phyloP scores from a whole-genome alignment of 2,329 filamentous ascomycete species.

The Exophiala sp. region DNA sequence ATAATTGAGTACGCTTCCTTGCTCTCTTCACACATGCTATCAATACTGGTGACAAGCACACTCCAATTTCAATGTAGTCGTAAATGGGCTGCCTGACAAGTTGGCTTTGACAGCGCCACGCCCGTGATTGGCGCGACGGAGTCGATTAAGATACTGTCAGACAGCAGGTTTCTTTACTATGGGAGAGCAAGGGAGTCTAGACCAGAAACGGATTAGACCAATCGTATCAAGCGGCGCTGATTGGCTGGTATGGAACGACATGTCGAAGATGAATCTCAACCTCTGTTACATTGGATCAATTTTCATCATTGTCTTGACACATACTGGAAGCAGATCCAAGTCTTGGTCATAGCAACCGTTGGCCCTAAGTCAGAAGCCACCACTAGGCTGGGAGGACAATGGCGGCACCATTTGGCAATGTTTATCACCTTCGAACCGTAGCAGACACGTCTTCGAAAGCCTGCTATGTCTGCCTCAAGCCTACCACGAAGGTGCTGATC shows the following conservation, averaged over 20 bases:
- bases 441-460: constrained; percentile 75
- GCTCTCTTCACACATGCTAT: no score
- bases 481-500: constrained; percentile 77
- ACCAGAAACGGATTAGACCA: not conserved
- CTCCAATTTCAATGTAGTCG: no score
- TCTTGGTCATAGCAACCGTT: no score
- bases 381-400: constrained; percentile 1
- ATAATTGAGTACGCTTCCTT: no score
- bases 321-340: no score
- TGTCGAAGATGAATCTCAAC: not conserved
- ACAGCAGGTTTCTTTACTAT: not conserved
- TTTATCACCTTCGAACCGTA: constrained; percentile 79
- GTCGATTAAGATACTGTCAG: no score
- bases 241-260: not conserved
- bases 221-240: not conserved
- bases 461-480: constrained; percentile 89
- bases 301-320: no score
- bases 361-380: no score
- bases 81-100: no score
- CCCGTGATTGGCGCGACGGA: no score
- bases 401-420: constrained; percentile 54
- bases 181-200: not conserved
- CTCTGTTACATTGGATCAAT: not conserved
- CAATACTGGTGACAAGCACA: no score
- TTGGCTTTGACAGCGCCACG: no score